Conservation (phyloP, 2,329 filamentous ascomycete species). For the Aureobasidium sp. region DNA sequence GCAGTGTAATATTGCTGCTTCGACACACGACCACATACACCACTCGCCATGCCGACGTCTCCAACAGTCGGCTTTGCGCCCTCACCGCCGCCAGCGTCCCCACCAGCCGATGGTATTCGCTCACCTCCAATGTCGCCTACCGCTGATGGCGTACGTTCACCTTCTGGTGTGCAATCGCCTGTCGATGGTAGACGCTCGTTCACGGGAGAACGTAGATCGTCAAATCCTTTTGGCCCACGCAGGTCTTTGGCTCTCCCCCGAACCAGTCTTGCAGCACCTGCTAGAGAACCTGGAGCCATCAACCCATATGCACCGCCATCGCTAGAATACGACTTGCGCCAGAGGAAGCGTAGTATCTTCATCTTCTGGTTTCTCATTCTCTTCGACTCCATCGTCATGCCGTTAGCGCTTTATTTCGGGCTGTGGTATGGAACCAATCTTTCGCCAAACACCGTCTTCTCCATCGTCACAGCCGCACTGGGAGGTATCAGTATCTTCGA, state of each 20-base stretch:
- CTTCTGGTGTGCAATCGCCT: not conserved
- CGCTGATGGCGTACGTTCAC: not conserved
- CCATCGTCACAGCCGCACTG: constrained; percentile 47
- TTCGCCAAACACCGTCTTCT: constrained; percentile 46
- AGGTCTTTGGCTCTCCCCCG: constrained; percentile 8
- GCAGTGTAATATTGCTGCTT: not conserved
- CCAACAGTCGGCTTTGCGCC: not conserved
- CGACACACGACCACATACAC: not conserved
- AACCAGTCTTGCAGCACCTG: constrained; percentile 9
- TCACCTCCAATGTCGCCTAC: not conserved
- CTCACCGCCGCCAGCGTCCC: not conserved
- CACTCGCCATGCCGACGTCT: not conserved
- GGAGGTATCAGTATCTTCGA: constrained; percentile 50
- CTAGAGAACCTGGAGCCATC: not conserved
- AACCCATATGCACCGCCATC: constrained; percentile 37
- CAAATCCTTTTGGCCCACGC: not conserved
- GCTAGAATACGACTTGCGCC: constrained; percentile 50
- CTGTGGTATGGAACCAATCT: constrained; percentile 53
- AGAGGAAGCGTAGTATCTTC: constrained; percentile 49
- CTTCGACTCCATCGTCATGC: constrained; percentile 52
- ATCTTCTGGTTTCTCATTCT: constrained; percentile 55
- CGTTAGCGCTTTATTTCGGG: constrained; percentile 54
- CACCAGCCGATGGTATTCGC: not conserved
- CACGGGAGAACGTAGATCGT: constrained; percentile 9
- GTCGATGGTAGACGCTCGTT: not conserved